Evolutionary conservation across 345 rosid species (phyloP).

Genomic region (Microcos paniculata): DNA sequence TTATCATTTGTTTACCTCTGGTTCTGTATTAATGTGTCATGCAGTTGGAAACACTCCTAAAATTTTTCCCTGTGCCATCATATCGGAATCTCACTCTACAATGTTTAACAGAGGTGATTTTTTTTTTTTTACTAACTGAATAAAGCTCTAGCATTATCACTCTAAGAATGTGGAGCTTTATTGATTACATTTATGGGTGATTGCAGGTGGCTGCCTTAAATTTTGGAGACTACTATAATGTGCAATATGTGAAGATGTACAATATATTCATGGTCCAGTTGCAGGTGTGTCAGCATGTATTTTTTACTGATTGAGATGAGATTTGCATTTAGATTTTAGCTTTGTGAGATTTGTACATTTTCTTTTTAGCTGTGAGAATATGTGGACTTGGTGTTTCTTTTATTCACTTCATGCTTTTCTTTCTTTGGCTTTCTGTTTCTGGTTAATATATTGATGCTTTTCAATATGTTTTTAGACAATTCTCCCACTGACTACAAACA

Average conservation of each 20-base stretch:
- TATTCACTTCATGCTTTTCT: not conserved
- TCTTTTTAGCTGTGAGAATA: not conserved
- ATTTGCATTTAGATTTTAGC: not conserved
- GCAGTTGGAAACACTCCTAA: constrained; percentile 93
- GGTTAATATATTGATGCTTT: constrained; percentile 9
- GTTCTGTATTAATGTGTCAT: constrained; percentile 16
- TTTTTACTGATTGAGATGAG: not conserved
- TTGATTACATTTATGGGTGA: constrained; percentile 14
- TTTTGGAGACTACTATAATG: constrained; percentile 83
- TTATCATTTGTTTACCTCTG: not conserved
- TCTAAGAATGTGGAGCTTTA: not conserved
- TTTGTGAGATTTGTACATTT: not conserved
- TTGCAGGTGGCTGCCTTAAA: constrained; percentile 86
- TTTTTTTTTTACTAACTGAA: constrained; percentile 10
- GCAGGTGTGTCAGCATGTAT: constrained; percentile 48
- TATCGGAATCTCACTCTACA: constrained; percentile 95
- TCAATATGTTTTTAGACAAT: constrained; percentile 47
- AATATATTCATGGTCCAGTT: constrained; percentile 77
- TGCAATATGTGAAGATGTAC: constrained; percentile 82
- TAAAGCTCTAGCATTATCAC: constrained; percentile 1
- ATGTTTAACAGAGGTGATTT: constrained; percentile 87
- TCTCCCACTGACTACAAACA: constrained; percentile 72
- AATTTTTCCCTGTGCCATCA: constrained; percentile 73
- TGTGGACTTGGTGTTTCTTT: not conserved
- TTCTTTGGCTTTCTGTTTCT: not conserved